Evolutionary conservation across 1,284 basidiomycete species (phyloP), one percentile per base, ranked within the genome.

Genomic region (Fomitopsis schrenkii): DNA sequence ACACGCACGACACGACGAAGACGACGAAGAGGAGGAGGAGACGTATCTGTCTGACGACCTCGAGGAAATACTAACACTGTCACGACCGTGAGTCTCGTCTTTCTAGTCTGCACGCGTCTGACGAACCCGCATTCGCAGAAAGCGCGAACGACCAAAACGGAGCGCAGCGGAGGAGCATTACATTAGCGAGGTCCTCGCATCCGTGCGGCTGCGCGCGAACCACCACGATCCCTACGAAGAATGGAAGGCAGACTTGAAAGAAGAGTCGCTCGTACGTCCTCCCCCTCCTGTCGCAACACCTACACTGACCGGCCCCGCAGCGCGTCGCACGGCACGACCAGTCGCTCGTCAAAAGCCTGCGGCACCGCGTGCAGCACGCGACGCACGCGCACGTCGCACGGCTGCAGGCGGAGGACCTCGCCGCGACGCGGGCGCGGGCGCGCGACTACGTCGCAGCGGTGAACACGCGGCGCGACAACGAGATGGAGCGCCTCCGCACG

Each of bases 171-270:
- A 90, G 65, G 76, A 77, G 59, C 77, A 80, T 40, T 72, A 83
- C 44, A 76, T 87, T 46, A 83, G 88, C 62, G 90, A 91, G 26
- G 86, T 86, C 0, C 75, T 92, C 5, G 83, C 86, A 5, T 83
- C 88, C 8, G 89, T 92, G 62, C 82, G 88, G 22, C 77, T 88
- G 41, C 82, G 83, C 19, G 81, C 84, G 15, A 80, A 82, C 60
- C 81, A 91, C 76, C 77, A 84, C 60, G 90, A 92, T 67, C 86
- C 86, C 19, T 91, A 90, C 64, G 88, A 91, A 74, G 88, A 91
- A 67, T 92, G 89, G 90, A 85, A 90, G 74, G 81, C 80, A 63
- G 77, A 85, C 65, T 83, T 85, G 33, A 79, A 83, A 40, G 83
- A 80, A 66, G 89, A 92, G 63, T 86, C 90, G 15, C 84, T 88